Evolutionary conservation across 2,329 filamentous ascomycete genomes (phyloP).

Genomic region (Clonostachys rosea): DNA sequence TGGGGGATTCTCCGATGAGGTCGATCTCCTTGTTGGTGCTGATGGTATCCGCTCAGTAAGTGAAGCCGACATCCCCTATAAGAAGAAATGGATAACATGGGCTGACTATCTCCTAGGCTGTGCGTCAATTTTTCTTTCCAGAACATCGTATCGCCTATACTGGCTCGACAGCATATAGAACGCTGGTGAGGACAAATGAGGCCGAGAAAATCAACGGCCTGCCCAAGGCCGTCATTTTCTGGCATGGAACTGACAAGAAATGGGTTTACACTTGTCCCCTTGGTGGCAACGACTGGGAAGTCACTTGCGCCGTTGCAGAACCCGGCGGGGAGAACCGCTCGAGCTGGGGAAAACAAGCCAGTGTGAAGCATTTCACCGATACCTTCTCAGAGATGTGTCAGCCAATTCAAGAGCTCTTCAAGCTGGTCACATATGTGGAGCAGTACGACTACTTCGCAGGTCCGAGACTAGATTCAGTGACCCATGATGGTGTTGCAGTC

Average conservation of each 20-base stretch:
- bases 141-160: constrained; percentile 38
- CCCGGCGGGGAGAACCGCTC: constrained; percentile 15
- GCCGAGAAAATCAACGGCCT: constrained; percentile 19
- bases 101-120: constrained; percentile 18
- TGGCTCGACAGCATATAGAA: constrained; percentile 23
- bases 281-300: constrained; percentile 22
- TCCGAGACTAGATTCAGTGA: constrained; percentile 16
- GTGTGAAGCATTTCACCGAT: neutral
- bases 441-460: constrained; percentile 23
- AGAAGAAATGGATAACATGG: neutral
- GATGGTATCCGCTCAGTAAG: constrained; percentile 46
- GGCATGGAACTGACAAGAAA: constrained; percentile 19
- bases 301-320: constrained; percentile 10
- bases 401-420: constrained; percentile 18
- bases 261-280: constrained; percentile 26
- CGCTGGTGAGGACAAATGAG: constrained; percentile 15
- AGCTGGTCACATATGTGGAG: constrained; percentile 14
- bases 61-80: neutral
- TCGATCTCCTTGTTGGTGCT: constrained; percentile 44
- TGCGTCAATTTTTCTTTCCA: constrained; percentile 32
- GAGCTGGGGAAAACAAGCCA: constrained; percentile 16
- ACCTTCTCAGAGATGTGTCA: constrained; percentile 19
- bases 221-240: constrained; percentile 18
- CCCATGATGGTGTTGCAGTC: constrained; percentile 22
- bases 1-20: constrained; percentile 29